A percentile compares a stretch with the other conserved stretches of the same genome.
phyloP scores from a whole-genome alignment of 768 basidiomycete species.

The Clathrus columnatus region DNA sequence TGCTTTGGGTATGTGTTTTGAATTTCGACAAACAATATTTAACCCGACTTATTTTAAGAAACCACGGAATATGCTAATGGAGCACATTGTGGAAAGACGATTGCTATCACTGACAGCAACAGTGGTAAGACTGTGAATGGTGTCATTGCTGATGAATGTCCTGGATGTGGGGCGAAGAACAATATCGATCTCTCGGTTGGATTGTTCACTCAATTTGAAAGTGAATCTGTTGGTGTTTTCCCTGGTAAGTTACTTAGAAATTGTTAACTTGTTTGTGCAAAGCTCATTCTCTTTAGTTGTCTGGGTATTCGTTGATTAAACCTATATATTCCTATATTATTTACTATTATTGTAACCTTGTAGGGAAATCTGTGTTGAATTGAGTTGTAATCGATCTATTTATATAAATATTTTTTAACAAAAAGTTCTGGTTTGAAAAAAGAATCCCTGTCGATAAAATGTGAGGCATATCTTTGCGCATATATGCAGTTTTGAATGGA shows the following conservation, averaged over 20 bases:
- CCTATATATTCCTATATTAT: too few species aligned
- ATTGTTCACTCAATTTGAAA: conserved; percentile 58
- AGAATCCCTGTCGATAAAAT: too few species aligned
- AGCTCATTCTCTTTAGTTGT: too few species aligned
- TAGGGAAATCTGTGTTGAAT: too few species aligned
- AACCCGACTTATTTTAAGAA: background rate
- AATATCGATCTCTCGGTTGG: conserved; percentile 67
- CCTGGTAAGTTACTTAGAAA: conserved; percentile 35
- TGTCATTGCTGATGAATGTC: conserved; percentile 72
- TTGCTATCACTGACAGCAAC: conserved; percentile 54
- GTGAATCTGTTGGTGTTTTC: conserved; percentile 42
- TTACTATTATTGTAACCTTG: too few species aligned
- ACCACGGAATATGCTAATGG: conserved; percentile 31
- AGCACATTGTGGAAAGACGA: conserved; percentile 50
- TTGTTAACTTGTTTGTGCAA: too few species aligned
- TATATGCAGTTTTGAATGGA: too few species aligned
- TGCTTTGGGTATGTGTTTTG: conserved; percentile 24
- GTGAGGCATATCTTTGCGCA: too few species aligned
- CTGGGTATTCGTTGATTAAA: too few species aligned
- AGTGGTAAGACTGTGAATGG: conserved; percentile 52
- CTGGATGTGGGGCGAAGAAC: conserved; percentile 58
- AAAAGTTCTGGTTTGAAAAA: too few species aligned
- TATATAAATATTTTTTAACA: too few species aligned
- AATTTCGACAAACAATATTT: background rate
- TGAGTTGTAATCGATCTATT: too few species aligned